Conservation (phyloP, 1,139 yeast species). For the Taphrina deformans region DNA sequence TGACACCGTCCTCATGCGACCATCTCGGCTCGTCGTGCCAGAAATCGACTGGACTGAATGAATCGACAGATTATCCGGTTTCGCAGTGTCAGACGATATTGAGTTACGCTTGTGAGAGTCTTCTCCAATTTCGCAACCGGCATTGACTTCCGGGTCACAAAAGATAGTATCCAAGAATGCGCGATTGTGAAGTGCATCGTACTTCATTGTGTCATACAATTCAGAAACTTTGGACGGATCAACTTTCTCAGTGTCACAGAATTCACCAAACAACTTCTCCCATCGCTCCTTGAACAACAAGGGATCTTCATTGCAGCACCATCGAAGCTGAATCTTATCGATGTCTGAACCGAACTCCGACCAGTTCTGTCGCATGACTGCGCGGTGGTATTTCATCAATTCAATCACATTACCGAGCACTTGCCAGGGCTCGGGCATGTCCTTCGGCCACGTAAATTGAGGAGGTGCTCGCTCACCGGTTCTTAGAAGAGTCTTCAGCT, state of each 20-base stretch:
- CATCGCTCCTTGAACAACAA: constrained; percentile 87
- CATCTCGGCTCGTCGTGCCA: background rate
- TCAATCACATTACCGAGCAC: constrained; percentile 93
- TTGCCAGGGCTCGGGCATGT: constrained; percentile 94
- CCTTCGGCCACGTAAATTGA: constrained; percentile 98
- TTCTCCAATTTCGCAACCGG: constrained; percentile 26
- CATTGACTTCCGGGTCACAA: constrained; percentile 57
- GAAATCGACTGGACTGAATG: background rate
- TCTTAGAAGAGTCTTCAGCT: constrained; percentile 86
- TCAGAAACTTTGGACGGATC: constrained; percentile 97
- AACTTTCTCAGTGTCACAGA: constrained; percentile 88
- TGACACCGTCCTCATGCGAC: constrained; percentile 8
- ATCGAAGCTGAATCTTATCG: constrained; percentile 65
- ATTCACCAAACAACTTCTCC: constrained; percentile 94
- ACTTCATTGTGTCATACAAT: constrained; percentile 96
- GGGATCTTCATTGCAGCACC: constrained; percentile 99
- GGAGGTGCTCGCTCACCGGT: constrained; percentile 99
- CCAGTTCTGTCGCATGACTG: constrained; percentile 81
- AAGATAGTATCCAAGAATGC: constrained; percentile 82
- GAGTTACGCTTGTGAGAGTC: constrained; percentile 16
- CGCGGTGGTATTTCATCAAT: constrained; percentile 87
- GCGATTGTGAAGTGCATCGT: constrained; percentile 94
- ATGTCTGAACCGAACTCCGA: constrained; percentile 58
- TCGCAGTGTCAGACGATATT: constrained; percentile 12
- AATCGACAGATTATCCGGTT: constrained; percentile 15